phyloP scores from a whole-genome alignment of 176 grass and related monocot species.

The Saccharum officinarum region DNA sequence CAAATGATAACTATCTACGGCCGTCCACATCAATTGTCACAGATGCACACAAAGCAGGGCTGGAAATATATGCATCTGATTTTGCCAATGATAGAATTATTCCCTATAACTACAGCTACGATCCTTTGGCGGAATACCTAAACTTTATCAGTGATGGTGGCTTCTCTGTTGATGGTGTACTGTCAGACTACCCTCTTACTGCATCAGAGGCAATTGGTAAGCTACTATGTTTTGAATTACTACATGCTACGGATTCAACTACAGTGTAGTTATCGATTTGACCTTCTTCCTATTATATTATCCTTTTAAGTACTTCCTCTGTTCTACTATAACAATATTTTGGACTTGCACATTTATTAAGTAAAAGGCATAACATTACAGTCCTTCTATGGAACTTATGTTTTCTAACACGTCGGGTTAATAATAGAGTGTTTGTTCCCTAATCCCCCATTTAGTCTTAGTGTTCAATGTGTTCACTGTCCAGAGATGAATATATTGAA shows the following conservation, averaged over 20 bases:
- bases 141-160: slow-evolving; percentile 42
- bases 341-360: slow-evolving; percentile 8
- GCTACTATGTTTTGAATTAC: not conserved
- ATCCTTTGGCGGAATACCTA: slow-evolving; percentile 75
- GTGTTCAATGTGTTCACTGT: not conserved
- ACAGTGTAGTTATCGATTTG: not conserved
- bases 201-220: slow-evolving; percentile 79
- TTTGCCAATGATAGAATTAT: slow-evolving; percentile 86
- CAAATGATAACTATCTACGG: slow-evolving; percentile 55
- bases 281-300: not conserved
- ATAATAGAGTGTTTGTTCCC: not conserved
- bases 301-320: not conserved
- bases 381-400: not conserved
- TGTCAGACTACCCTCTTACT: slow-evolving; percentile 75
- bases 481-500: not conserved
- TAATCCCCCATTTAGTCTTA: not conserved
- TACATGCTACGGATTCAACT: slow-evolving; percentile 2
- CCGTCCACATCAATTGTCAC: slow-evolving; percentile 34
- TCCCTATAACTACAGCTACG: slow-evolving; percentile 90
- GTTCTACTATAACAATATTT: not conserved
- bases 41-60: slow-evolving; percentile 60
- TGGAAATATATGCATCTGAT: slow-evolving; percentile 81
- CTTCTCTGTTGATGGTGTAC: slow-evolving; percentile 85
- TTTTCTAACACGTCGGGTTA: not conserved
- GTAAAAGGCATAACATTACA: not conserved